Base-by-base conservation (phyloP, 2,329 filamentous ascomycete species). In the Epichloe elymi region DNA sequence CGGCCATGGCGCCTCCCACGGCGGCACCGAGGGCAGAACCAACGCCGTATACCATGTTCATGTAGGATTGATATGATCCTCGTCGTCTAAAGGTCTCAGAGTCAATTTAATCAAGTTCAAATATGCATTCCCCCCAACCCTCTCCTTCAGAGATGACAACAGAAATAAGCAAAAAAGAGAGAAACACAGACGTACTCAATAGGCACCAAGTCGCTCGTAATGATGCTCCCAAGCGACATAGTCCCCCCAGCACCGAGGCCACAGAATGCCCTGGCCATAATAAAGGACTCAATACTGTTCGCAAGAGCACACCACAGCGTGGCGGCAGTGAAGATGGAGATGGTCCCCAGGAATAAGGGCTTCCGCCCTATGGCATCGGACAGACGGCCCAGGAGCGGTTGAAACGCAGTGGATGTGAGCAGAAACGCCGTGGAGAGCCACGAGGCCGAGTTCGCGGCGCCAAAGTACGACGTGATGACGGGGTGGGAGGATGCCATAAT, bases 371-470 rank as follows among this genome's bases (percentile, higher is more conserved):
- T 68, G 0, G 83, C 81, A 65, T 91, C 86, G 2, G 85, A 88
- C 1, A 89, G 63, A 2, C 86, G 76, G 3, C 85, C 86, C 56
- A 87, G 78, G 1, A 91, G 68, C 0, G 87, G 86, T 65, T 89
- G 83, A 52, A 88, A 83, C 23, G 83, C 80, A 1, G 86, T 89
- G 4, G 80, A 86, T 0, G 86, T 88, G 38, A 93, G 73, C 37
- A 91, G 67, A 56, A 89, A 91, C 0, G 85, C 80, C 0, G 86
- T 91, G 2, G 85, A 88, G 4, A 91, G 73, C 87, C 87, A 93
- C 2, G 86, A 88, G 3, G 87, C 87, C 45, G 80, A 80, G 64
- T 91, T 88, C 35, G 85, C 86, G 46, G 84, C 78, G 54, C 82
- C 71, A 65, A 91, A 91, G 64, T 90, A 81, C 0, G 85, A 88